Conservation (phyloP, 73 alveolate genomes). For the Paramecium biaurelia region DNA sequence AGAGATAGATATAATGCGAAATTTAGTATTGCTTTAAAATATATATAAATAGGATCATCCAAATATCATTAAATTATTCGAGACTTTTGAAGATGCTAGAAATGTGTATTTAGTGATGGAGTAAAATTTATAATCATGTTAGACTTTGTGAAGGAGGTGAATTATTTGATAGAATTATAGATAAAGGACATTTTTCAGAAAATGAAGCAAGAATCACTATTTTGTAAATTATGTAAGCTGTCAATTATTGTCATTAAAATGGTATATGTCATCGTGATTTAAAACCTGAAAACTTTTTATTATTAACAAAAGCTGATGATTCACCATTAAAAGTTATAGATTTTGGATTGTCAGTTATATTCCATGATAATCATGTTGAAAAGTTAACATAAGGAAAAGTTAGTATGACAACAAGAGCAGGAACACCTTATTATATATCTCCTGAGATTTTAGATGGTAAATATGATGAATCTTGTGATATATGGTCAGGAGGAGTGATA, state of each 20-base stretch:
- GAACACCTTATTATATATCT: conserved; percentile 78
- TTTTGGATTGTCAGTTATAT: conserved; percentile 85
- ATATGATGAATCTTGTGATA: conserved; percentile 74
- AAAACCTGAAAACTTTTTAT: conserved; percentile 91
- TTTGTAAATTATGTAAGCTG: conserved; percentile 77
- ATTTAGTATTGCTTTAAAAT: conserved; percentile 32
- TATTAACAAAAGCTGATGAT: conserved; percentile 72
- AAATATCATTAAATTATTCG: conserved; percentile 79
- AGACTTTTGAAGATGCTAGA: conserved; percentile 74
- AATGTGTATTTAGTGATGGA: conserved; percentile 76
- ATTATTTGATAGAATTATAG: conserved; percentile 81
- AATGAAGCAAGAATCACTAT: conserved; percentile 79
- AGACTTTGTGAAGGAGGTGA: conserved; percentile 92
- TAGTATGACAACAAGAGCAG: conserved; percentile 75
- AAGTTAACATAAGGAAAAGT: conserved; percentile 52
- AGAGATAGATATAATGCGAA: conserved; percentile 69
- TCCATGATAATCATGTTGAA: conserved; percentile 53
- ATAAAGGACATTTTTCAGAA: conserved; percentile 82
- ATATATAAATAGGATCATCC: conserved; percentile 76
- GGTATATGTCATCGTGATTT: conserved; percentile 90
- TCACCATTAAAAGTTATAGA: conserved; percentile 81
- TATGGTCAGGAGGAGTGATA: conserved; percentile 84
- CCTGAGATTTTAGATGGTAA: conserved; percentile 75
- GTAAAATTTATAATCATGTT: not conserved
- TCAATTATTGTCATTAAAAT: conserved; percentile 78